These are phyloP conservation scores for Auxenochlorella pyrenoidosa DNA, from an alignment of 139 green algal species.

Conservation along the genomic window DNA sequence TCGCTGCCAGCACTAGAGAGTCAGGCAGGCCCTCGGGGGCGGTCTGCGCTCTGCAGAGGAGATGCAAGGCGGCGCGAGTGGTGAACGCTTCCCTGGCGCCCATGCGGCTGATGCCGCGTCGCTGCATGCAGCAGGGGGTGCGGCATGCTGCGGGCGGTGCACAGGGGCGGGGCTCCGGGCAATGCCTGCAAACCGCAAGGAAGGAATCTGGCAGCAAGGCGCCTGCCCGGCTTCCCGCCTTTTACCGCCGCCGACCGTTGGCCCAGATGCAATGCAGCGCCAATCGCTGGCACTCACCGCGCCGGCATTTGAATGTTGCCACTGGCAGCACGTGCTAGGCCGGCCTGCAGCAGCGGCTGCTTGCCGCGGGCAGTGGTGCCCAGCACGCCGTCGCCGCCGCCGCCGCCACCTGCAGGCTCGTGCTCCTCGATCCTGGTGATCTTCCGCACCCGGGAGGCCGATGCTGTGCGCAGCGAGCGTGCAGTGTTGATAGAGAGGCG, in stretches of 20 bases:
- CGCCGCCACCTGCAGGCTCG: neutral
- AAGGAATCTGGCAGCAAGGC: too few species aligned
- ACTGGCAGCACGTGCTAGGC: slow-evolving; percentile 5
- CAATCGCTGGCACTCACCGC: neutral
- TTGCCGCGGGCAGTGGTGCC: neutral
- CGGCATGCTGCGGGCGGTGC: too few species aligned
- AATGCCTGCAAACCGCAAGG: too few species aligned
- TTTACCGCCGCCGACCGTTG: neutral
- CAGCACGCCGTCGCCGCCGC: neutral
- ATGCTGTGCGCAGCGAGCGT: neutral
- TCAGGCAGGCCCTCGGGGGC: slow-evolving; percentile 6
- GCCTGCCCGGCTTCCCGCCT: neutral
- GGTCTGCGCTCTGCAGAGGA: slow-evolving; percentile 6
- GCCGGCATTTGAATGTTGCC: slow-evolving; percentile 20
- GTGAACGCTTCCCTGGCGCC: neutral
- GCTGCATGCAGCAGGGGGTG: too few species aligned
- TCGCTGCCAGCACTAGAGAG: neutral
- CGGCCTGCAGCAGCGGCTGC: neutral
- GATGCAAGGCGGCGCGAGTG: neutral
- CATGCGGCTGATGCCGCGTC: too few species aligned
- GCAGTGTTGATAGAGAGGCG: slow-evolving; percentile 14
- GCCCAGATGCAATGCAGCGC: neutral
- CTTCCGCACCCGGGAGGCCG: too few species aligned
- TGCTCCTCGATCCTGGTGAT: neutral
- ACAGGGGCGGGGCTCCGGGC: too few species aligned